Evolutionary conservation across 305 asterid species (phyloP), one percentile per base, ranked within the genome.

Genomic region (Plantago coronopus): DNA sequence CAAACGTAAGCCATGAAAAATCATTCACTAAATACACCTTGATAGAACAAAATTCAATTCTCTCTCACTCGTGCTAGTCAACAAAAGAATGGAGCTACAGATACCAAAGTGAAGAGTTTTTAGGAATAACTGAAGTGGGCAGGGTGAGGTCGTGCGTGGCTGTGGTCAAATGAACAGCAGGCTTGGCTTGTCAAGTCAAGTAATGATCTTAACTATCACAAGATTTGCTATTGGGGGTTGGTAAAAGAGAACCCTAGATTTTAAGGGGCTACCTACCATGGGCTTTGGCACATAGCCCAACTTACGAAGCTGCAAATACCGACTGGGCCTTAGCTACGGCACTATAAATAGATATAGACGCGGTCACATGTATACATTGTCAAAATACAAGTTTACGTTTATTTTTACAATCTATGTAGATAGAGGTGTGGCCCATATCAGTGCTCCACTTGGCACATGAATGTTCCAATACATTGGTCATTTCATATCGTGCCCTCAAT

Each of bases 231-330:
- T 15, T 45, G 3, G 47, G 16, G 38, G 40, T 37, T 54, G 40
- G 68, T 53, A 69, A 58, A 59, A 53, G 15, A 18, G 27, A 76
- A 29, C 68, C 72, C 74, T 49, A 49, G 56, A 3, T 21, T 21
- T n/a, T 49, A 11, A 49, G 13, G 55, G 17, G 12, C 40, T 9
- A 9, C 11, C 19, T 5, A 57, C 31, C 42, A 67, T 27, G 63
- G 72, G 62, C 69, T 64, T 61, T 45, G 54, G 49, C 59, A 50
- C 61, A 56, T 37, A 61, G 69, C 69, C 73, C 74, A 71, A 48
- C 38, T 53, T 38, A 49, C 13, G 48, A 37, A 34, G 40, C 40
- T 7, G 40, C 11, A 34, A 34, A 34, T 34, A 34, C 9, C 40
- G 7, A 34, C 8, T 34, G 40, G 40, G 40, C 40, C 40, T 34